phyloP scores from a whole-genome alignment of 2,329 filamentous ascomycete genomes.

The Aspergillus sp. region DNA sequence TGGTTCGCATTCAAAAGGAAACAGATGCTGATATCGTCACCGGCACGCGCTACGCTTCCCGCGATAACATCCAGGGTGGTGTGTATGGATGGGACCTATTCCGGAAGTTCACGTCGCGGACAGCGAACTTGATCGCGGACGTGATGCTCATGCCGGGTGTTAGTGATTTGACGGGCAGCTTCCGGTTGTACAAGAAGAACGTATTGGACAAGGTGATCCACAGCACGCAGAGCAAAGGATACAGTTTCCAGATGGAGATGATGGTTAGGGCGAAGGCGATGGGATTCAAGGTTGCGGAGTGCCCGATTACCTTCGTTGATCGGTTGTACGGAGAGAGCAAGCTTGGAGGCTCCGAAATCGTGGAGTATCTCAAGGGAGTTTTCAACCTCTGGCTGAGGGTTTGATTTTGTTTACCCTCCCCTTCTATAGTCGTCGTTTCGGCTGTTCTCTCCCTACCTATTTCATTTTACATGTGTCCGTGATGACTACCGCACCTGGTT shows the following conservation, averaged over 20 bases:
- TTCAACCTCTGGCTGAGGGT: constrained; percentile 76
- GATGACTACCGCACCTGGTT: constrained; percentile 1
- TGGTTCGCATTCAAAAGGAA: constrained; percentile 78
- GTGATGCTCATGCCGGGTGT: constrained; percentile 90
- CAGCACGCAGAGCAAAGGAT: constrained; percentile 92
- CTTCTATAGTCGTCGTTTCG: background rate
- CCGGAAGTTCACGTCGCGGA: constrained; percentile 68
- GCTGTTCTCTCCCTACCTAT: background rate
- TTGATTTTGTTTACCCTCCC: constrained; percentile 35
- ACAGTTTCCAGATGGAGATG: constrained; percentile 99
- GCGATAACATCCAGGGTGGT: constrained; percentile 63
- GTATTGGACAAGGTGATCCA: constrained; percentile 88
- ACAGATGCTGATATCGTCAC: constrained; percentile 94
- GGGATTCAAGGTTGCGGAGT: constrained; percentile 91
- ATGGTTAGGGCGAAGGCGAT: constrained; percentile 96
- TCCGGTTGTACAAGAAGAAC: constrained; percentile 88
- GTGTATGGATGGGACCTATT: constrained; percentile 97
- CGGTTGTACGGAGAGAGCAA: constrained; percentile 94
- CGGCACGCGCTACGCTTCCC: constrained; percentile 86
- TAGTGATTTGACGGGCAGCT: constrained; percentile 92
- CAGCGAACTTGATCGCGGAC: constrained; percentile 93
- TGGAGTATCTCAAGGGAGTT: constrained; percentile 90
- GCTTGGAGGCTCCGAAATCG: constrained; percentile 91
- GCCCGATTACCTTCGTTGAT: constrained; percentile 95
- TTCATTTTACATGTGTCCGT: background rate